Percentiles rank a stretch among this genome's conserved stretches.
Evolutionary conservation across 208 protist species (phyloP).

Genomic region (Giardia muris): DNA sequence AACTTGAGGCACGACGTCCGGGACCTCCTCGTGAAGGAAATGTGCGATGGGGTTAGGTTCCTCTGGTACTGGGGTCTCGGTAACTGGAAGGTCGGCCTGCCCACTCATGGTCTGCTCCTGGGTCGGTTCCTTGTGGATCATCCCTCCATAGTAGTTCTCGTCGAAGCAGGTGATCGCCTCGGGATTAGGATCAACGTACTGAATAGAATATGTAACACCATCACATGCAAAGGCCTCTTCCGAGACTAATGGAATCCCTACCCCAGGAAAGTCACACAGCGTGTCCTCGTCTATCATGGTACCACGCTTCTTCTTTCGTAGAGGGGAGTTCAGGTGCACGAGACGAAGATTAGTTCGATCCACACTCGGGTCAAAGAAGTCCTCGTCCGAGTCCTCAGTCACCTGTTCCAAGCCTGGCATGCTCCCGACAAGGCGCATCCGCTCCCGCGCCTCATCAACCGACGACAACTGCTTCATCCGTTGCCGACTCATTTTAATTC

Average conservation of each 20-base stretch:
- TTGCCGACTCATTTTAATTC: not conserved
- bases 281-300: not conserved
- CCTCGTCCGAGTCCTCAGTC: not conserved
- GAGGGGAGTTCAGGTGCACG: not conserved
- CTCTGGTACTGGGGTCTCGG: not conserved
- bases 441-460: not conserved
- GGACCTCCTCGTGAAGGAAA: not conserved
- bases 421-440: not conserved
- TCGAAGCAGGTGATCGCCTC: not conserved
- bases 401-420: not conserved
- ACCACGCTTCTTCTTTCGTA: not conserved
- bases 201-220: not conserved
- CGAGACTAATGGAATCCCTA: not conserved
- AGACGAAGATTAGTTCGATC: not conserved
- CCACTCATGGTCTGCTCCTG: not conserved
- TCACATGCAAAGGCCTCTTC: not conserved
- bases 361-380: not conserved
- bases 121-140: too few species aligned
- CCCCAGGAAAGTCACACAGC: not conserved
- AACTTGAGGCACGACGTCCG: not conserved
- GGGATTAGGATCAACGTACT: not conserved
- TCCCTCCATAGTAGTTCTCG: constrained; percentile 2
- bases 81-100: not conserved
- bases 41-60: not conserved
- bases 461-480: not conserved